phyloP scores from a whole-genome alignment of 1,139 yeast species.

The Yamadazyma epiphylla region DNA sequence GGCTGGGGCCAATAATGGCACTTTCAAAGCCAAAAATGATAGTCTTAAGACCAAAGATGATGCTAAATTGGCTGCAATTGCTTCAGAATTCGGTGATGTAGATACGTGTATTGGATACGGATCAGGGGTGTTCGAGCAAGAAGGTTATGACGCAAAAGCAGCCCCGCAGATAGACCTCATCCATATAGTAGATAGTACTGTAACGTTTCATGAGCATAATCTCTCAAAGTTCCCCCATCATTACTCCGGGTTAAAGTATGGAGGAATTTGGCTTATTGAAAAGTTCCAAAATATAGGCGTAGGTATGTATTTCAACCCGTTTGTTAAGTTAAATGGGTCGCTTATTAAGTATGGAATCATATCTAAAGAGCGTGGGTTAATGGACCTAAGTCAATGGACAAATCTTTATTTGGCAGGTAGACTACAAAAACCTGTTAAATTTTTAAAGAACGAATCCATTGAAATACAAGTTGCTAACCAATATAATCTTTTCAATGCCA shows the following conservation, averaged over 20 bases:
- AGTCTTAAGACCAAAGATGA: conserved; percentile 33
- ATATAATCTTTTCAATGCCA: conserved; percentile 73
- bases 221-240: conserved; percentile 64
- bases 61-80: conserved; percentile 45
- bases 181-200: conserved; percentile 73
- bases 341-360: conserved; percentile 86
- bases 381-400: conserved; percentile 78
- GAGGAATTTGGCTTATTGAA: conserved; percentile 61
- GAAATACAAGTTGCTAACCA: conserved; percentile 65
- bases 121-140: conserved; percentile 85
- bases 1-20: too few species aligned
- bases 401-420: conserved; percentile 89
- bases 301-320: conserved; percentile 93
- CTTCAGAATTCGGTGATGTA: conserved; percentile 56
- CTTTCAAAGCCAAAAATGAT: background rate
- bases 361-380: conserved; percentile 53
- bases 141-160: conserved; percentile 40
- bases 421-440: conserved; percentile 88
- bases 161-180: conserved; percentile 72
- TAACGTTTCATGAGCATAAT: conserved; percentile 73
- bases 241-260: conserved; percentile 62
- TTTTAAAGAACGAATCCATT: conserved; percentile 51
- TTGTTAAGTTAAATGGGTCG: conserved; percentile 50
- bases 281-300: conserved; percentile 73
- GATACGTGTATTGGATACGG: conserved; percentile 73